These are phyloP conservation scores for Carallia brachiata DNA, from an alignment of 345 rosid genomes.

Conservation along the genomic window DNA sequence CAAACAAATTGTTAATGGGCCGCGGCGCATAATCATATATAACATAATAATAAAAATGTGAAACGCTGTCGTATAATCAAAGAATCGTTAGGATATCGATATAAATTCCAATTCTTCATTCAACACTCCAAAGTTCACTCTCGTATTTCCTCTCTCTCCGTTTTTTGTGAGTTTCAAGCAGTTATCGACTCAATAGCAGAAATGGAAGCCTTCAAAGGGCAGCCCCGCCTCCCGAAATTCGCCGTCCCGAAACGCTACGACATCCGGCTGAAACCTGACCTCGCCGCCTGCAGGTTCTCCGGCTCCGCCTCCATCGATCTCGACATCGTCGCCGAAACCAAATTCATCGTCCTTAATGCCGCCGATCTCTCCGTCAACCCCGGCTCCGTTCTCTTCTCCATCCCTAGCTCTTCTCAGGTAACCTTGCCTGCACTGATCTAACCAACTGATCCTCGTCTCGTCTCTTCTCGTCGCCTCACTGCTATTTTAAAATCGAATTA, in stretches of 20 bases:
- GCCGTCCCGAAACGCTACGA: constrained; percentile 83
- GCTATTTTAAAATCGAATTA: too few species aligned
- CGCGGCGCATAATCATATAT: too few species aligned
- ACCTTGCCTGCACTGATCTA: background rate
- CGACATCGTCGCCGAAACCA: constrained; percentile 54
- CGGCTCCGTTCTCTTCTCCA: constrained; percentile 52
- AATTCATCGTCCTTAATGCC: constrained; percentile 85
- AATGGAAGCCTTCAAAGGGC: constrained; percentile 46
- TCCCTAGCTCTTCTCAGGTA: constrained; percentile 53
- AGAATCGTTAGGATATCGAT: too few species aligned
- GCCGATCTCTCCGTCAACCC: constrained; percentile 68
- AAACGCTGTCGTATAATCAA: background rate
- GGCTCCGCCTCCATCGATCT: constrained; percentile 62
- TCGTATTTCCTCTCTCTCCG: background rate
- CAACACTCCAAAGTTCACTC: background rate
- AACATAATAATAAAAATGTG: too few species aligned
- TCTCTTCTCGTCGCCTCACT: too few species aligned
- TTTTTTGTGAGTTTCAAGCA: too few species aligned
- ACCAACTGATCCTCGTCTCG: background rate
- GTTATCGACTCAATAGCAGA: too few species aligned
- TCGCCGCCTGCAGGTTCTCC: constrained; percentile 60
- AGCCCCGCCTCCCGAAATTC: constrained; percentile 88
- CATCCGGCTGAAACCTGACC: constrained; percentile 72
- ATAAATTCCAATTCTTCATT: too few species aligned
- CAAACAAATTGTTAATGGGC: too few species aligned